Base-by-base conservation (phyloP, 352 stramenopile species). In the Pythium scleroteichum region DNA sequence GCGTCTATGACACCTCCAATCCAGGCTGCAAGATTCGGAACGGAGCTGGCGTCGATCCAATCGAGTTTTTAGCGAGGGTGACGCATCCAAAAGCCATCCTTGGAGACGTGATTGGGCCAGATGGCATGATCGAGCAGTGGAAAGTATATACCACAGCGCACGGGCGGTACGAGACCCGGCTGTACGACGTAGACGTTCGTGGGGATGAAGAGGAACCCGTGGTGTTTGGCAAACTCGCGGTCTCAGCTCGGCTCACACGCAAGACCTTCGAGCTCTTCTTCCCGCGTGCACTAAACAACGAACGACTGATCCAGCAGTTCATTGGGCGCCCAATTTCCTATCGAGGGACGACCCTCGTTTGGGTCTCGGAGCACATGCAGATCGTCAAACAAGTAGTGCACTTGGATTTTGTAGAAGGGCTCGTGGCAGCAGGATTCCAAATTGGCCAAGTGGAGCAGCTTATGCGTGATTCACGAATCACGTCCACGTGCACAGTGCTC, bases 71-170 rank as follows among this genome's bases (percentile, higher is more conserved):
- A 19, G 17, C 24, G 2, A 19, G 53, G 4, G 41, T 45, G n/a
- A 51, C 27, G 40, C 24, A 60, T 32, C 40, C 40, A 33, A 13
- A 23, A 1, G 53, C 53, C 8, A 41, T 44, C 27, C 14, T 52
- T 7, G 53, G 53, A 4, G 53, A 60, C 17, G 26, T 52, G 10
- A 3, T 45, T 38, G 53, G 53, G 1, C 41, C 53, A 16, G 40
- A 60, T n/a, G 24, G n/a, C 10, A 44, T 48, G 54, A 44, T 62
- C 7, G 32, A 48, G 19, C 54, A 62, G 17, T 62, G 54, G 54
- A 49, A 32, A 29, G 12, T n/a, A 26, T 60, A 60, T 13, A 60
- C 29, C 5, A 10, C 29, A 35, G 29, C 29, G 5, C 29, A 62
- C 16, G 33, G 3, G 4, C 4, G 23, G 14, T 62, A 40, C 48